Evolutionary conservation across 177 flowering plant species (phyloP).

Genomic region (Vitis hybrid): DNA sequence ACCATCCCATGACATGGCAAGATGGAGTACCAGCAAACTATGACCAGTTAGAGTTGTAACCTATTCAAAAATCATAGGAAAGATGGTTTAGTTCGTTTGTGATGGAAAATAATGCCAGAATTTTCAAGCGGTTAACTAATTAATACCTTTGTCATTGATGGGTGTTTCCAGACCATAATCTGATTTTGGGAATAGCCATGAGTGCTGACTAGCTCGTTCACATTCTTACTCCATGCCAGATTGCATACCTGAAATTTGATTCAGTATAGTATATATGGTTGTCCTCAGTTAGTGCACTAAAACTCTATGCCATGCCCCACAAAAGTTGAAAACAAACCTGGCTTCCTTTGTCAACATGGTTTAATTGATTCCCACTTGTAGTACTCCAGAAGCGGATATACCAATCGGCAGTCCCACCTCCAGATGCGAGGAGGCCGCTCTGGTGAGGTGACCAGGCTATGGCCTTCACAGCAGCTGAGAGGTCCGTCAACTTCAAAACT

Average conservation of each 20-base stretch:
- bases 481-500: slow-evolving; percentile 68
- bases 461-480: slow-evolving; percentile 97
- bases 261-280: no score
- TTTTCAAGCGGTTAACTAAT: no score
- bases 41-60: slow-evolving; percentile 97
- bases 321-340: slow-evolving; percentile 49
- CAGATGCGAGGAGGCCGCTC: slow-evolving; percentile 85
- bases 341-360: slow-evolving; percentile 87
- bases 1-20: slow-evolving; percentile 95
- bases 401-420: slow-evolving; percentile 98
- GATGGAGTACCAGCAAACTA: slow-evolving; percentile 82
- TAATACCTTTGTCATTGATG: slow-evolving; percentile 79
- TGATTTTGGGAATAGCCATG: slow-evolving; percentile 99
- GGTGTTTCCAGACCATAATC: slow-evolving; percentile 99
- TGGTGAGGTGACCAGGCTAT: slow-evolving; percentile 99
- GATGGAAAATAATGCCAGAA: no score
- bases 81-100: no score
- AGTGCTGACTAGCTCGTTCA: slow-evolving; percentile 94
- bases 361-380: slow-evolving; percentile 75
- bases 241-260: slow-evolving; percentile 71
- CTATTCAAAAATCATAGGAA: slow-evolving; percentile 20
- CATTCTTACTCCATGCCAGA: slow-evolving; percentile 94
- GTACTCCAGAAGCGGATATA: slow-evolving; percentile 99
- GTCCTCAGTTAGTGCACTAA: no score
- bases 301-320: no score